Conservation (phyloP, 169 alveolate genomes). For the Theileria equi region DNA sequence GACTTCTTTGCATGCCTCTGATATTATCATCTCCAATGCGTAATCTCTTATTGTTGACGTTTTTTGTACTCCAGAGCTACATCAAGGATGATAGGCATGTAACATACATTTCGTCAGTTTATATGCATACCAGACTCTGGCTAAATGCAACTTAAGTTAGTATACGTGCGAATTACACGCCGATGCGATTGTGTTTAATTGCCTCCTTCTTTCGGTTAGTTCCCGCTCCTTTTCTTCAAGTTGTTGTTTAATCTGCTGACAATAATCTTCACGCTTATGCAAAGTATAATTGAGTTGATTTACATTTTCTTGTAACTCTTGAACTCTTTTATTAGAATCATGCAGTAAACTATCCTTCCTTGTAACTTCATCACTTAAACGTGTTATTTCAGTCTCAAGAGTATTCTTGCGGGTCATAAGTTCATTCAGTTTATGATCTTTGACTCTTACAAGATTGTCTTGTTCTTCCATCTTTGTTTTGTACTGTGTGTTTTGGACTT, state of each 20-base stretch:
- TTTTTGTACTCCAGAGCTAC: neutral
- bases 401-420: neutral
- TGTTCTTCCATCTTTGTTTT: neutral
- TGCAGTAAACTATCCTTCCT: neutral
- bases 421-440: neutral
- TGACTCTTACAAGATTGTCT: slow-evolving; percentile 1
- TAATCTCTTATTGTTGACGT: neutral
- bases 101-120: too few species aligned
- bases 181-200: slow-evolving; percentile 13
- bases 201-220: slow-evolving; percentile 14
- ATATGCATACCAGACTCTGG: too few species aligned
- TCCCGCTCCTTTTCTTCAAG: slow-evolving; percentile 24
- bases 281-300: neutral
- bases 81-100: too few species aligned
- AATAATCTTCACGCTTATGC: neutral
- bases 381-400: slow-evolving; percentile 12
- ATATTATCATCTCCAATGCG: too few species aligned
- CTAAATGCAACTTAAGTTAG: too few species aligned
- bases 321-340: neutral
- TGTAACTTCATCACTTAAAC: slow-evolving; percentile 17
- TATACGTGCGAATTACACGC: slow-evolving; percentile 7
- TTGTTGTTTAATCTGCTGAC: neutral
- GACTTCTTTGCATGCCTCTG: too few species aligned
- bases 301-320: slow-evolving; percentile 4
- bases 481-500: slow-evolving; percentile 9